Evolutionary conservation across 2,329 filamentous ascomycete genomes (phyloP), one percentile per base, ranked within the genome.

Genomic region (Ophiostoma piceae): DNA sequence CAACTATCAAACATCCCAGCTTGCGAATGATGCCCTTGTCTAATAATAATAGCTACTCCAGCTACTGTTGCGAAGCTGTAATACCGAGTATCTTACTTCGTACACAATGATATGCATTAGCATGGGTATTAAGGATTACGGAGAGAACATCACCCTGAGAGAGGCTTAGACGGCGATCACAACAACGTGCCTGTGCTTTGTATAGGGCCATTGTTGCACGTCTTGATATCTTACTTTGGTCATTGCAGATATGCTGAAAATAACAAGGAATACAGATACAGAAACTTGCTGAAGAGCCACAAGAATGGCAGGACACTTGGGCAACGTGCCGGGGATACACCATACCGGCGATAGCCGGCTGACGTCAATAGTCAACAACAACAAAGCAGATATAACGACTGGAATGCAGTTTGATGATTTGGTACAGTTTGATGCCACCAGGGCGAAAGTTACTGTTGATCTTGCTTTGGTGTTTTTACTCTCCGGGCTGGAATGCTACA

Each of bases 361-460:
- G 60, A 54, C 51, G 37, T n/a, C 26, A 32, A 62, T 62, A 57
- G 51, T 57, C 51, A 57, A 57, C 43, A 57, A 54, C 54, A 60
- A 62, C 57, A 62, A 62, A 35, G 57, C 26, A 26, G 26, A 6
- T 6, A 14, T 19, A 12, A 19, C 16, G 57, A 19, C 57, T 35
- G 57, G 57, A 62, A 62, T 62, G 57, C 26, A 32, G 57, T 62
- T 62, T 62, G 57, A 43, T 54, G 39, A 57, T 22, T 7, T 16
- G 22, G 14, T 7, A 60, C 26, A n/a, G 9, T 60, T 12, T 60
- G 54, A 7, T 60, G n/a, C 11, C n/a, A 57, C 39, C 39, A 26
- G 51, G n/a, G n/a, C 51, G n/a, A 57, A 9, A 22, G 12, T 57
- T 11, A 12, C 9, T 29, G 11, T 26, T 26, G n/a, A 43, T 47